phyloP scores from a whole-genome alignment of 2,329 filamentous ascomycete species.

The Ophiocordyceps camponoti-floridani region DNA sequence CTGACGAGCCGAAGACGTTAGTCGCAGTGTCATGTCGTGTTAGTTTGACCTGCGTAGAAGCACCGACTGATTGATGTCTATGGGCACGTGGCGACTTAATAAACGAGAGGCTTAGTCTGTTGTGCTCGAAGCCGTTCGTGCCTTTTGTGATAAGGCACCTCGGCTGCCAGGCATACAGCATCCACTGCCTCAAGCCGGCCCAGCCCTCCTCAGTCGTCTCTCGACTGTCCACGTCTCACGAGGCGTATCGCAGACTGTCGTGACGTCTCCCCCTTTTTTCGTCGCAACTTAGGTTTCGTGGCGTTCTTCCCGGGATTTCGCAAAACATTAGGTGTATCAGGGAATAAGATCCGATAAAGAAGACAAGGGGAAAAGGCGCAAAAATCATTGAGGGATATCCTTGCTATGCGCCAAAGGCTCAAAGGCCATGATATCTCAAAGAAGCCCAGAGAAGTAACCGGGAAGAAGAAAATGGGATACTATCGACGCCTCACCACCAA shows the following conservation, averaged over 20 bases:
- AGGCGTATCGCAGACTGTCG: background rate
- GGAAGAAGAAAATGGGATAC: background rate
- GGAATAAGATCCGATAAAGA: too few relatives aligned
- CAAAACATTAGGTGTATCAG: too few relatives aligned
- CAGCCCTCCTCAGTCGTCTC: too few relatives aligned
- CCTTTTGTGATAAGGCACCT: background rate
- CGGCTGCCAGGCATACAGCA: background rate
- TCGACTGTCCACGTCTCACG: too few relatives aligned
- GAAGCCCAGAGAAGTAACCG: background rate
- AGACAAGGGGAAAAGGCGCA: too few relatives aligned
- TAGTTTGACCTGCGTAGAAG: too few relatives aligned
- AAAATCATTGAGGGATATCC: too few relatives aligned
- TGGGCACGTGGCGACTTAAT: background rate
- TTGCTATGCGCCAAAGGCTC: too few relatives aligned
- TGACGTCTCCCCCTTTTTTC: background rate
- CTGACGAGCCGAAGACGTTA: too few relatives aligned
- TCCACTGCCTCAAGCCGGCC: background rate
- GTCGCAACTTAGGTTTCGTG: too few relatives aligned
- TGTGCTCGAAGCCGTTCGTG: background rate
- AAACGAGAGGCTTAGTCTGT: background rate
- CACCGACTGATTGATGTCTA: background rate
- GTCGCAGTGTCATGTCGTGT: too few relatives aligned
- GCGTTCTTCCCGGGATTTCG: too few relatives aligned
- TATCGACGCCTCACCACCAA: slow-evolving; percentile 21
- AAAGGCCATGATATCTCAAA: background rate